Evolutionary conservation across 345 rosid species (phyloP), one percentile per base, ranked within the genome.

Genomic region (Rhodamnia rubescens): DNA sequence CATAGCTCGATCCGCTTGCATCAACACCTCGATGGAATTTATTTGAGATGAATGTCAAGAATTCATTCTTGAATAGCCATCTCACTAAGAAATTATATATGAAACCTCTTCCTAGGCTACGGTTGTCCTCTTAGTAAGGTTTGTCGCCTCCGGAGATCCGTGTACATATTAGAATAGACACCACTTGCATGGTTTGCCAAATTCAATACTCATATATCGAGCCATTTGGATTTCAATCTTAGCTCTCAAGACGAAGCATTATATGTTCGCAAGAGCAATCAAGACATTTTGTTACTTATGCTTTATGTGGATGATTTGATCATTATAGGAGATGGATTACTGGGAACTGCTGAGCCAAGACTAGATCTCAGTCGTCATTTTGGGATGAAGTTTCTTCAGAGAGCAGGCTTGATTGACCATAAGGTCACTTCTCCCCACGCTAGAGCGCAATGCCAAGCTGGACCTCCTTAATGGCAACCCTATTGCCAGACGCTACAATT

Each of bases 401-500:
- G n/a, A n/a, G n/a, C n/a, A n/a, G n/a, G n/a, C n/a, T n/a, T 61
- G 75, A 29, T 61, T 32, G 20, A 15, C 1, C 0, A 29, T 1
- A 61, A 0, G 21, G 75, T 6, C 3, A 29, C 74, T 61, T 61
- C 3, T 61, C 7, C 40, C 5, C 2, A 5, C n/a, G 15, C 2
- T 7, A 0, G 21, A 29, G 42, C 40, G 42, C 22, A 61, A 61
- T 15, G 21, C 21, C 42, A 61, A 61, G 6, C 21, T 15, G 0
- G 11, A 7, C 11, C 0, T 29, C 32, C 11, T 61, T 29, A 29
- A 29, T 29, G 40, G 11, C 29, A n/a, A 8, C 74, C 29, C 11
- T 61, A 29, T 29, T 15, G 11, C 0, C 0, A 14, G 40, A 14
- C 5, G 0, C 0, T 0, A 61, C 32, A 61, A 21, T 27, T 40